A percentile compares a stretch with the other conserved stretches of the same genome.
These are phyloP conservation scores for Magnaporthiopsis rhizophila DNA, from an alignment of 2,329 filamentous ascomycete genomes.

Conservation along the genomic window DNA sequence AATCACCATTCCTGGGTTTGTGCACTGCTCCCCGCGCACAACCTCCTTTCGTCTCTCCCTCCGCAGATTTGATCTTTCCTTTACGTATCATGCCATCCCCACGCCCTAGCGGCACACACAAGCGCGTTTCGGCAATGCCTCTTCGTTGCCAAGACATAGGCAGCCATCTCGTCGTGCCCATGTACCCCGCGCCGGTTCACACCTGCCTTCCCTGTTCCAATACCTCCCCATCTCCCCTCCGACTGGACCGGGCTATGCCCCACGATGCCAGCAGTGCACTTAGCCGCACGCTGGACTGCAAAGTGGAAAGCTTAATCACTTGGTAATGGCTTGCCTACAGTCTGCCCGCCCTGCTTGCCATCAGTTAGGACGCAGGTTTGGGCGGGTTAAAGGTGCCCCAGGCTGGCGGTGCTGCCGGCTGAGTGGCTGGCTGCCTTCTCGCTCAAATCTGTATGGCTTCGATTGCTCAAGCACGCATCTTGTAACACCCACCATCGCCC, in stretches of 20 bases:
- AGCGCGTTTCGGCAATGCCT: neutral
- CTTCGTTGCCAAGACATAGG: neutral
- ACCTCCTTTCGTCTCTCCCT: neutral
- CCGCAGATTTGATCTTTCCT: neutral
- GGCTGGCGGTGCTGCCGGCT: neutral
- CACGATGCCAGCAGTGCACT: too few relatives aligned
- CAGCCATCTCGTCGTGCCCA: neutral
- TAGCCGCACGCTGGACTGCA: too few relatives aligned
- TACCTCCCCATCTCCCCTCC: neutral
- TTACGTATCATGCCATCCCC: neutral
- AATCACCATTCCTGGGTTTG: too few relatives aligned
- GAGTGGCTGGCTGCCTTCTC: neutral
- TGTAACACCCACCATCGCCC: neutral
- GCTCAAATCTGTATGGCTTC: neutral
- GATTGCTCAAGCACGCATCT: neutral
- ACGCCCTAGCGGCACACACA: neutral
- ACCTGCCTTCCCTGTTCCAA: neutral
- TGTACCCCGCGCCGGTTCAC: neutral
- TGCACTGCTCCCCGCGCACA: too few relatives aligned
- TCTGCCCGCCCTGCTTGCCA: neutral
- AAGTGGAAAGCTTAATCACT: neutral
- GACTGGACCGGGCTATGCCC: too few relatives aligned
- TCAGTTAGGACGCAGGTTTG: neutral
- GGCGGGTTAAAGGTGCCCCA: neutral
- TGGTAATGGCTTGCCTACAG: neutral